Evolutionary conservation across 371 early-diverging fungal species (phyloP).

Genomic region (Circinella umbellata): DNA sequence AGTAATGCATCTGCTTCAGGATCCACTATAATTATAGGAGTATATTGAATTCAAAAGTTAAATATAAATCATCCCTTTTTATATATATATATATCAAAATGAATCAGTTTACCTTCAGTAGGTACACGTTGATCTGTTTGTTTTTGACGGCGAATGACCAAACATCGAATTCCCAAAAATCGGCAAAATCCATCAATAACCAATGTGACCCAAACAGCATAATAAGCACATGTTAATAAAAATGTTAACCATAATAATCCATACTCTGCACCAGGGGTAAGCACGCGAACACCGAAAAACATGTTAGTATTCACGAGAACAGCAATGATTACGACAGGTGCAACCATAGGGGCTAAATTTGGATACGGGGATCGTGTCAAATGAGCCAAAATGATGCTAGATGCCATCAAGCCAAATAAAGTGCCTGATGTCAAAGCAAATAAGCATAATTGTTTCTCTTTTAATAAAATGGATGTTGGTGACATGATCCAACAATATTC

Average conservation of each 20-base stretch:
- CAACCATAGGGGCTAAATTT: constrained; percentile 67
- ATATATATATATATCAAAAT: too few species aligned
- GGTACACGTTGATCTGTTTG: constrained; percentile 15
- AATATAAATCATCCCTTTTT: too few species aligned
- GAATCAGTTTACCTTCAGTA: not conserved
- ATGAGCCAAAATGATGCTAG: constrained; percentile 89
- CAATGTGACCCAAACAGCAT: constrained; percentile 69
- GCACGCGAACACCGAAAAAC: constrained; percentile 32
- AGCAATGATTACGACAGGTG: constrained; percentile 75
- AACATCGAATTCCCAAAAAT: constrained; percentile 83
- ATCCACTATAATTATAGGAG: not conserved
- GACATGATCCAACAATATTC: constrained; percentile 73
- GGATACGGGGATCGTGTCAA: constrained; percentile 85
- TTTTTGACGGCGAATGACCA: constrained; percentile 60
- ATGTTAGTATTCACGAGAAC: constrained; percentile 59
- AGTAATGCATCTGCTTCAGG: constrained; percentile 19
- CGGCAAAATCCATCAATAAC: constrained; percentile 89
- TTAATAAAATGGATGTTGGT: constrained; percentile 63
- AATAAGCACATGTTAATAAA: constrained; percentile 12
- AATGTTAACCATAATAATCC: constrained; percentile 22
- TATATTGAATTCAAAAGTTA: not conserved
- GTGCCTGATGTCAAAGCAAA: constrained; percentile 77
- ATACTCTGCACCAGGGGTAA: constrained; percentile 19
- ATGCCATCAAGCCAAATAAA: constrained; percentile 88
- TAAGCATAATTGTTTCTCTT: constrained; percentile 68